Evolutionary conservation across 1,284 basidiomycete species (phyloP).

Genomic region (Rhodotorula glutinis): DNA sequence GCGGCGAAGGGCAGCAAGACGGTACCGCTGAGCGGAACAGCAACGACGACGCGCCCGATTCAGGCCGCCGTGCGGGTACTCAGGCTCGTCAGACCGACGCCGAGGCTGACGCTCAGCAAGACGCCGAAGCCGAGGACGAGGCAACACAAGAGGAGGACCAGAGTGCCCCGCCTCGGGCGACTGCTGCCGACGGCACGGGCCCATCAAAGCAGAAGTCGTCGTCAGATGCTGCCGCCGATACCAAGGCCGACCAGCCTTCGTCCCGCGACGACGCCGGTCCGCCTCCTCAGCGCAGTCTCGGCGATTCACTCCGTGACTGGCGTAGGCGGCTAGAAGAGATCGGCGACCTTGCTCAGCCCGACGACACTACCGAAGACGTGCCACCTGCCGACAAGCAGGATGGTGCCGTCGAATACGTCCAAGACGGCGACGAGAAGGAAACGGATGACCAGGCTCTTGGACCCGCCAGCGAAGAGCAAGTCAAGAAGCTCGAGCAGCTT

Average conservation of each 20-base stretch:
- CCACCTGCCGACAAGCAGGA: slow-evolving; percentile 47
- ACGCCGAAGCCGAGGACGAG: slow-evolving; percentile 14
- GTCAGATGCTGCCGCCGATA: slow-evolving; percentile 32
- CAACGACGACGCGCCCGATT: slow-evolving; percentile 40
- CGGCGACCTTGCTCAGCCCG: slow-evolving; percentile 56
- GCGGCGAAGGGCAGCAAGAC: slow-evolving; percentile 41
- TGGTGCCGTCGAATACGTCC: slow-evolving; percentile 72
- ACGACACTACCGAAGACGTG: slow-evolving; percentile 48
- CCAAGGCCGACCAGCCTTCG: slow-evolving; percentile 8
- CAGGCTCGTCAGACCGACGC: slow-evolving; percentile 3
- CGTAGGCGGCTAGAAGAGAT: slow-evolving; percentile 82
- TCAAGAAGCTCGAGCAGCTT: slow-evolving; percentile 75
- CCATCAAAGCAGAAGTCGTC: slow-evolving; percentile 32
- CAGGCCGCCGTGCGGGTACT: slow-evolving; percentile 6
- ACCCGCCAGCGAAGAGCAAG: slow-evolving; percentile 75
- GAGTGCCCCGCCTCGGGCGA: slow-evolving; percentile 12
- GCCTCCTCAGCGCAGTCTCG: slow-evolving; percentile 62
- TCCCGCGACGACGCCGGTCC: slow-evolving; percentile 15
- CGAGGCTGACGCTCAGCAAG: slow-evolving; percentile 21
- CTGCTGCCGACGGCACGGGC: slow-evolving; percentile 29
- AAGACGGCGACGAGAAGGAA: slow-evolving; percentile 64
- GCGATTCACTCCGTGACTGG: slow-evolving; percentile 82
- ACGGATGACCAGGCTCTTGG: slow-evolving; percentile 87
- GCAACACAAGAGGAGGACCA: slow-evolving; percentile 31
- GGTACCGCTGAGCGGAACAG: slow-evolving; percentile 48